Evolutionary conservation across 768 basidiomycete genomes (phyloP), one percentile per base, ranked within the genome.

Genomic region (Amanita molliuscula): DNA sequence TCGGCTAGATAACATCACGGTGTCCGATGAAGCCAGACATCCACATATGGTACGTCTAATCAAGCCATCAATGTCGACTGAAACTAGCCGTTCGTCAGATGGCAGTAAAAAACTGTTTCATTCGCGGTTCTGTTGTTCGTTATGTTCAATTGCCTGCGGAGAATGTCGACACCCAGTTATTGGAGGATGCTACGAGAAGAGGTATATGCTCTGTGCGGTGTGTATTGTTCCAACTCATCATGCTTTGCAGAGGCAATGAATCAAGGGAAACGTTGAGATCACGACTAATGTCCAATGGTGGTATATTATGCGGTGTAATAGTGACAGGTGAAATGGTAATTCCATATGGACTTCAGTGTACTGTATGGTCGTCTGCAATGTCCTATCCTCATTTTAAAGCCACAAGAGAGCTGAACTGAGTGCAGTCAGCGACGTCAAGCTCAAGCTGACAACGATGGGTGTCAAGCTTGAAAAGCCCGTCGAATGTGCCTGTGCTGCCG

Each of bases 91-190:
- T n/a, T 20, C 15, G 15, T 25, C 58, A 98, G 95, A 93, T 97
- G 83, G 93, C 95, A 0, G 93, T 99, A 37, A 95, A 94, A 72
- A 98, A 98, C 66, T 96, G 93, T 65, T 99, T 99, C 63, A 99
- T 99, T 59, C 85, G 96, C 37, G 96, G 96, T 55, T 95, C 92
- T 15, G 96, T 98, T 11, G 94, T 99, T 47, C 86, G 96, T 56
- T 99, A 99, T 60, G 96, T 98, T 16, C 90, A 95, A 62, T 74
- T 99, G 49, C 91, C 92, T 2, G 81, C 89, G 21, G 84, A 88
- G 55, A 87, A 88, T 53, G 91, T 99, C 52, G 96, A 99, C 65
- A 96, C 92, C 2, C 92, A 94, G 57, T 67, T 98, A 46, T 65
- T 99, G 35, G 95, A 99, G 67, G 95, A 99, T 64, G 95, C 95